These are phyloP conservation scores for Leptosphaerulina australis DNA, from an alignment of 2,329 filamentous ascomycete species.

Conservation along the genomic window DNA sequence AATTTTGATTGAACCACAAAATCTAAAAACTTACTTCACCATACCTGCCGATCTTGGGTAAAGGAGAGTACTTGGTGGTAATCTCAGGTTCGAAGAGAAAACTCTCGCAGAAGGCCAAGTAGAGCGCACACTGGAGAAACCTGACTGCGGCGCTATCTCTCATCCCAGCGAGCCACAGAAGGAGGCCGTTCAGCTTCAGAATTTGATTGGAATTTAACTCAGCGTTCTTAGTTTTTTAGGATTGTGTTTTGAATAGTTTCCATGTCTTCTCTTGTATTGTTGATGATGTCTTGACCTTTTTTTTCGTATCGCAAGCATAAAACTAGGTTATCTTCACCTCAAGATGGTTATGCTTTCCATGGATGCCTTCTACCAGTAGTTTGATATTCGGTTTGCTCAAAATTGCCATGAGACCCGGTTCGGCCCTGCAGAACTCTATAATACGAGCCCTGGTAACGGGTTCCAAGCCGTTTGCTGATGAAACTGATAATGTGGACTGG, in stretches of 20 bases:
- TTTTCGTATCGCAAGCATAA: slow-evolving; percentile 23
- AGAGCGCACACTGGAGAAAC: slow-evolving; percentile 23
- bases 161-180: slow-evolving; percentile 23
- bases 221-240: background rate
- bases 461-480: background rate
- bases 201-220: slow-evolving; percentile 17
- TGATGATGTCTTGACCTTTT: slow-evolving; percentile 22
- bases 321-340: slow-evolving; percentile 24
- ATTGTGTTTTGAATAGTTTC: background rate
- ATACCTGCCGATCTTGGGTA: slow-evolving; percentile 12
- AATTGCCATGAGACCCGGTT: slow-evolving; percentile 19
- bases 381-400: slow-evolving; percentile 20
- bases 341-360: slow-evolving; percentile 15
- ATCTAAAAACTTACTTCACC: slow-evolving; percentile 9
- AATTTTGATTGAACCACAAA: slow-evolving; percentile 5
- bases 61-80: slow-evolving; percentile 4
- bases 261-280: slow-evolving; percentile 14
- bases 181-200: slow-evolving; percentile 17
- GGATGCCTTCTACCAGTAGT: slow-evolving; percentile 17
- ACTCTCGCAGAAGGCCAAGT: slow-evolving; percentile 5
- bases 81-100: slow-evolving; percentile 15
- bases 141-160: background rate
- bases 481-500: too few species aligned
- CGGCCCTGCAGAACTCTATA: slow-evolving; percentile 8
- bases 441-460: slow-evolving; percentile 2